Evolutionary conservation across 1,284 basidiomycete genomes (phyloP).

Genomic region (Mycena sp.): DNA sequence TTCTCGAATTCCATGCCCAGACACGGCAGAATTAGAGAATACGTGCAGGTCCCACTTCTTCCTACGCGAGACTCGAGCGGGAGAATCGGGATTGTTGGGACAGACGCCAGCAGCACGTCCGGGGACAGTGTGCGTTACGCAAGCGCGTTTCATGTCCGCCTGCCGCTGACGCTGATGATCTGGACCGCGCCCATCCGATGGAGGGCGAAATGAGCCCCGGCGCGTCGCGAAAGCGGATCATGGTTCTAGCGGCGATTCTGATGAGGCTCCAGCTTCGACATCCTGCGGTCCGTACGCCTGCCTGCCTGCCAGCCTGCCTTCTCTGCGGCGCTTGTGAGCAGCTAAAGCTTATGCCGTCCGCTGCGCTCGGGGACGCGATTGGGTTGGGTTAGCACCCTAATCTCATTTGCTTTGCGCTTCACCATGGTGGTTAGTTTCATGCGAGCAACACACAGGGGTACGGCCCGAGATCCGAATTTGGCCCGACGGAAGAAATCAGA

Average conservation of each 20-base stretch:
- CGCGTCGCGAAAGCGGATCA: slow-evolving; percentile 14
- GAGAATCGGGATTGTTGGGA: not conserved
- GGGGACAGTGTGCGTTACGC: not conserved
- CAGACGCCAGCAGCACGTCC: not conserved
- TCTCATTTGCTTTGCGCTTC: not conserved
- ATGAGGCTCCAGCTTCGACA: not conserved
- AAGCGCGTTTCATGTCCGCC: slow-evolving; percentile 17
- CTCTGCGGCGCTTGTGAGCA: not conserved
- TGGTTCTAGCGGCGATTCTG: not conserved
- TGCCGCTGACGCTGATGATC: slow-evolving; percentile 2
- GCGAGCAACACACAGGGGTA: not conserved
- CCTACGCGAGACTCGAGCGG: not conserved
- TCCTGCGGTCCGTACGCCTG: not conserved
- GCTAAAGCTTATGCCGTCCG: not conserved
- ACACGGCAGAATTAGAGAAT: not conserved
- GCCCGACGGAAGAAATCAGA: slow-evolving; percentile 1
- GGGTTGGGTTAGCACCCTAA: not conserved
- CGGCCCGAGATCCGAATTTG: slow-evolving; percentile 12
- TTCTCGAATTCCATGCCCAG: not conserved
- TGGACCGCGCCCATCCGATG: not conserved
- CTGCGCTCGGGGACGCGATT: not conserved
- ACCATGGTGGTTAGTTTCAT: not conserved
- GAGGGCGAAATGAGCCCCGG: not conserved
- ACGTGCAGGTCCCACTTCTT: not conserved
- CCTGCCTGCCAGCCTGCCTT: not conserved